A percentile compares a stretch with the other conserved stretches of the same genome.
These are phyloP conservation scores for Panellus pusillus DNA, from an alignment of 768 basidiomycete genomes.

Conservation along the genomic window DNA sequence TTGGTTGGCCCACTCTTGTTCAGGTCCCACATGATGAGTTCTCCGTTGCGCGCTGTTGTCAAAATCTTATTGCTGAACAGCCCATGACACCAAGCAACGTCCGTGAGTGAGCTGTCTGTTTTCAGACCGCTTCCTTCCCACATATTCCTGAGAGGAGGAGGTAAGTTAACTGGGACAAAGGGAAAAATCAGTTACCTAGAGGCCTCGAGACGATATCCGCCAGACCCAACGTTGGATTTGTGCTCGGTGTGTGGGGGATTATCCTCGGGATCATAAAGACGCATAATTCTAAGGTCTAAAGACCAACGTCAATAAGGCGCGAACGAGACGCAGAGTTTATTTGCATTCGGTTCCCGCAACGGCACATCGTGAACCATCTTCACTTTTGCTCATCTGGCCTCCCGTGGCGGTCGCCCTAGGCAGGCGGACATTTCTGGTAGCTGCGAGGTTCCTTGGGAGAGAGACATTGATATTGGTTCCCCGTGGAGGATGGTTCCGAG, in stretches of 20 bases:
- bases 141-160: constrained; percentile 47
- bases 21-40: constrained; percentile 82
- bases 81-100: constrained; percentile 78
- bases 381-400: constrained; percentile 65
- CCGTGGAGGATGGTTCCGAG: constrained; percentile 40
- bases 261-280: constrained; percentile 49
- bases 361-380: constrained; percentile 66
- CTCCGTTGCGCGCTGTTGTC: constrained; percentile 79
- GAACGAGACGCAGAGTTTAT: constrained; percentile 18
- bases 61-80: constrained; percentile 71
- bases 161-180: no score
- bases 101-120: constrained; percentile 75
- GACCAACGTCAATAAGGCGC: not conserved
- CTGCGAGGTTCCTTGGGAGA: constrained; percentile 18
- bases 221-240: constrained; percentile 53
- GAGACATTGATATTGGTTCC: constrained; percentile 29
- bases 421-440: constrained; percentile 56
- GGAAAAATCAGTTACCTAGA: constrained; percentile 28
- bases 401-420: constrained; percentile 60
- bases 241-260: constrained; percentile 42
- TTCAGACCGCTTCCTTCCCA: constrained; percentile 81
- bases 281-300: constrained; percentile 60
- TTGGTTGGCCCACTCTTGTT: constrained; percentile 65
- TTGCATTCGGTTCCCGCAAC: constrained; percentile 80
- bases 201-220: constrained; percentile 67